Percentiles rank a stretch among this genome's conserved stretches.
Conservation (phyloP, 345 rosid species). For the Leavenworthia alabamica region DNA sequence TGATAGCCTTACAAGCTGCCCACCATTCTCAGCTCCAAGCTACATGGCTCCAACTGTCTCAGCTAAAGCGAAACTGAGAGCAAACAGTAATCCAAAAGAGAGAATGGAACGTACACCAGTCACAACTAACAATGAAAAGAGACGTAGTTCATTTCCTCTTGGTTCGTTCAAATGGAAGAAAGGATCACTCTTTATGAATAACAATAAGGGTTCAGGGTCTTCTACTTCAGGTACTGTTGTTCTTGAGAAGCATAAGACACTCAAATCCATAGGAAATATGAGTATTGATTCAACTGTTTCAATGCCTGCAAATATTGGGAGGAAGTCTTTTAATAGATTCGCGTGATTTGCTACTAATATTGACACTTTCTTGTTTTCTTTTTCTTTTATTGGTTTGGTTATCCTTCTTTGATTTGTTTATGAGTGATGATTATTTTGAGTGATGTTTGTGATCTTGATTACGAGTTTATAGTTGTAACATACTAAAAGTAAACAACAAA, state of each 20-base stretch:
- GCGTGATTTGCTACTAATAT: slow-evolving; percentile 50
- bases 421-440: slow-evolving; percentile 16
- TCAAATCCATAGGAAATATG: slow-evolving; percentile 50
- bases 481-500: slow-evolving; percentile 7
- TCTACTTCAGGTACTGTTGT: slow-evolving; percentile 38
- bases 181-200: slow-evolving; percentile 55
- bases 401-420: slow-evolving; percentile 6
- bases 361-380: neutral
- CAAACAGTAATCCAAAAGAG: slow-evolving; percentile 69
- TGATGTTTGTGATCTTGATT: slow-evolving; percentile 17
- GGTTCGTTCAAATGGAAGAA: slow-evolving; percentile 79
- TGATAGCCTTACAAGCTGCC: slow-evolving; percentile 91
- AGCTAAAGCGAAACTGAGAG: slow-evolving; percentile 70
- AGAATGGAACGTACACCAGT: slow-evolving; percentile 50
- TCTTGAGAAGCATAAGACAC: slow-evolving; percentile 37
- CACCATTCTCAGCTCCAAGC: slow-evolving; percentile 77
- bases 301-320: slow-evolving; percentile 70
- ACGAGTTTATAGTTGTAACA: slow-evolving; percentile 17
- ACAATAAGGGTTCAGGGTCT: slow-evolving; percentile 26
- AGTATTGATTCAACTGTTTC: slow-evolving; percentile 81
- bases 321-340: slow-evolving; percentile 88
- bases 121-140: slow-evolving; percentile 42
- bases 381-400: neutral
- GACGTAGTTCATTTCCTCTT: slow-evolving; percentile 66
- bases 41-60: slow-evolving; percentile 86